Conservation (phyloP, 176 grass and related monocot species). For the Juncus inflexus region DNA sequence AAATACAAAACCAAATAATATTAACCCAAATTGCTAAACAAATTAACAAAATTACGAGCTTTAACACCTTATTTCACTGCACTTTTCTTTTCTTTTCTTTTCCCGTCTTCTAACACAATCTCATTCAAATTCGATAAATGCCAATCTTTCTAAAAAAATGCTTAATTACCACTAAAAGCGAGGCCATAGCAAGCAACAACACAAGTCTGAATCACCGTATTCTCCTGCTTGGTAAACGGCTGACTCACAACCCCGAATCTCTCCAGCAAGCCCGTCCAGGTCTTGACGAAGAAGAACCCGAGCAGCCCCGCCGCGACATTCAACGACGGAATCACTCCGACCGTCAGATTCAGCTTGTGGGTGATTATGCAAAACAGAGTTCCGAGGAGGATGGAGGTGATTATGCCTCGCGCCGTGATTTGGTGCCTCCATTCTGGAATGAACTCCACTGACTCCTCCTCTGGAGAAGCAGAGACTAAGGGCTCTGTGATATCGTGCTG, state of each 20-base stretch:
- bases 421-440: conserved; percentile 69
- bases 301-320: conserved; percentile 71
- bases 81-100: too few species aligned
- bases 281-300: conserved; percentile 59
- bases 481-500: conserved; percentile 30
- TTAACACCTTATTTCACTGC: too few species aligned
- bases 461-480: conserved; percentile 22
- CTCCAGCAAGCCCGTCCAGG: conserved; percentile 38
- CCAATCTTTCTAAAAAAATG: too few species aligned
- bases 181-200: conserved; percentile 81
- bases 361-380: conserved; percentile 76
- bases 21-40: too few species aligned
- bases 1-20: too few species aligned
- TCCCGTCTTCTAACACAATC: too few species aligned
- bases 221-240: conserved; percentile 95
- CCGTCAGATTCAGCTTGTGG: conserved; percentile 78
- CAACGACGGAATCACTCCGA: conserved; percentile 66
- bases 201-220: conserved; percentile 86
- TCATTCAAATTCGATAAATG: too few species aligned
- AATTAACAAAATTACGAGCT: too few species aligned
- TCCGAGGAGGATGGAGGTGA: conserved; percentile 53
- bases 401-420: conserved; percentile 49
- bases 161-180: conserved; percentile 63
- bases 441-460: conserved; percentile 7
- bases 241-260: conserved; percentile 39